A percentile compares a stretch with the other conserved stretches of the same genome.
These are phyloP conservation scores for Silene uniflora DNA, from an alignment of 148 eudicot species.

Conservation along the genomic window DNA sequence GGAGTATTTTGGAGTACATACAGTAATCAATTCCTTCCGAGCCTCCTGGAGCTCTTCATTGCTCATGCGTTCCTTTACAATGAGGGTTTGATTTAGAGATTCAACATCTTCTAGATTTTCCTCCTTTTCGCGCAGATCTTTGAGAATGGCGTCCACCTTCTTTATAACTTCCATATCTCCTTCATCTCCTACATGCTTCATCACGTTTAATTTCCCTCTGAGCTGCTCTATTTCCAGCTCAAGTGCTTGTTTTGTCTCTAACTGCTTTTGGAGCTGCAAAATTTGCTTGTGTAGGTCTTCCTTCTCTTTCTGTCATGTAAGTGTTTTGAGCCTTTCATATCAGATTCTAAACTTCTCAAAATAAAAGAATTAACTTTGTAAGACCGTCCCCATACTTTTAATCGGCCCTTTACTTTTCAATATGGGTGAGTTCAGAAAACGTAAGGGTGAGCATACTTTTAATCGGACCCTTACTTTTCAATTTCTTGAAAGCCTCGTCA, in stretches of 20 bases:
- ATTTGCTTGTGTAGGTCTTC: constrained; percentile 67
- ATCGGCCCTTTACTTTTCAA: not conserved
- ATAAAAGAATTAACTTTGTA: not conserved
- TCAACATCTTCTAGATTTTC: constrained; percentile 59
- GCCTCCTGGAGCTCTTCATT: constrained; percentile 93
- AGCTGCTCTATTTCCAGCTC: constrained; percentile 78
- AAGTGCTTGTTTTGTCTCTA: constrained; percentile 80
- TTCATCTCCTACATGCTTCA: constrained; percentile 73
- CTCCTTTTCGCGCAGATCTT: constrained; percentile 71
- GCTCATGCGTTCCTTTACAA: constrained; percentile 76
- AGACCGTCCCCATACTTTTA: not conserved
- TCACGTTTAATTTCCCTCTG: constrained; percentile 64
- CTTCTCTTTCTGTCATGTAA: constrained; percentile 58
- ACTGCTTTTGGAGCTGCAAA: constrained; percentile 64
- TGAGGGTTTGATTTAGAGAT: constrained; percentile 69
- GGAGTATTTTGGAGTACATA: constrained; percentile 21
- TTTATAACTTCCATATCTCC: constrained; percentile 69
- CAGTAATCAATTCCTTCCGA: constrained; percentile 84
- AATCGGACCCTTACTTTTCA: not conserved
- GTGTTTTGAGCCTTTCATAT: not conserved
- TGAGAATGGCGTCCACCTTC: constrained; percentile 55
- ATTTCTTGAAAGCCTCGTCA: not conserved
- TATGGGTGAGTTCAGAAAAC: not conserved
- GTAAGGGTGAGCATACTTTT: not conserved
- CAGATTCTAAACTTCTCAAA: not conserved